Percentiles rank a stretch among this genome's conserved stretches.
Conservation (phyloP, 768 basidiomycete genomes). For the Suillus occidentalis region DNA sequence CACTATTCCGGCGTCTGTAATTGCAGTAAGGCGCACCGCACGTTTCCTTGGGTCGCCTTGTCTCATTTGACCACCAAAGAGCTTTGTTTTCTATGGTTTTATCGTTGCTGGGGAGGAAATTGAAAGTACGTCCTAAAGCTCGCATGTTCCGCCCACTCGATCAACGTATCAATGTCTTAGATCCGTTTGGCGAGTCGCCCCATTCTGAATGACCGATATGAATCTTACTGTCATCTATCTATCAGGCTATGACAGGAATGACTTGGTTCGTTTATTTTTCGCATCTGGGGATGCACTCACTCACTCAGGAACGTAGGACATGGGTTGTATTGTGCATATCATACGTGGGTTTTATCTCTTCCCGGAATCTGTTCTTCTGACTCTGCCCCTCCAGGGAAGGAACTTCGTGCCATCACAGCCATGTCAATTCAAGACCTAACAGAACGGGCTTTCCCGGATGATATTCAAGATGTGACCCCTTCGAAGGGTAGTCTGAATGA, state of each 20-base stretch:
- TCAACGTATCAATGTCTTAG: conserved; percentile 21
- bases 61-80: conserved; percentile 29
- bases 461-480: too few species aligned
- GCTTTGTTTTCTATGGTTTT: conserved; percentile 73
- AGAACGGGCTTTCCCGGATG: too few species aligned
- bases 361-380: not conserved
- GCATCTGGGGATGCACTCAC: not conserved
- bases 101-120: conserved; percentile 73
- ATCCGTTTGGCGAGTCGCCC: conserved; percentile 41
- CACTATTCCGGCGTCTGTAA: conserved; percentile 61
- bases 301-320: conserved; percentile 39
- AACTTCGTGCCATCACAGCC: too few species aligned
- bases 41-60: too few species aligned
- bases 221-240: not conserved
- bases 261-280: conserved; percentile 45
- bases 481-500: too few species aligned
- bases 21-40: conserved; percentile 39
- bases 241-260: conserved; percentile 67
- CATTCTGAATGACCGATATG: not conserved
- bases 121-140: conserved; percentile 48
- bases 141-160: conserved; percentile 2
- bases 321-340: conserved; percentile 70
- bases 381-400: too few species aligned
- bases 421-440: too few species aligned
- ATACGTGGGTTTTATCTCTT: conserved; percentile 46